phyloP scores from a whole-genome alignment of 805 yeast genomes.

The Jamesozyma lodderae region DNA sequence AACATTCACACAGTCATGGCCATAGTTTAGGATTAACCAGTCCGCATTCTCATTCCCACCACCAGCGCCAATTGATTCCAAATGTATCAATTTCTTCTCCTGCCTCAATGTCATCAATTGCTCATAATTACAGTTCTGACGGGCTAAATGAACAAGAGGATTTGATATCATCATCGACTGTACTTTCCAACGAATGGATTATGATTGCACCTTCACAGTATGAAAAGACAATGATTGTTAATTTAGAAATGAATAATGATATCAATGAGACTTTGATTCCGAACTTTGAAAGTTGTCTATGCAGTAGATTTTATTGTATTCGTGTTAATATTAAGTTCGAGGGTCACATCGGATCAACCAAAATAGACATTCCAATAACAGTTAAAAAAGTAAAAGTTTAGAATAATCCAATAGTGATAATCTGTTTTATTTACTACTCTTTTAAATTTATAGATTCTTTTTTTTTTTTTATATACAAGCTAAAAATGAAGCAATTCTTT shows the following conservation, averaged over 20 bases:
- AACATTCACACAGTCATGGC: too few species aligned
- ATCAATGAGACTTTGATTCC: slow-evolving; percentile 47
- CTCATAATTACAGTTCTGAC: not conserved
- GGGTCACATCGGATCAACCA: slow-evolving; percentile 25
- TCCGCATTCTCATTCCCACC: not conserved
- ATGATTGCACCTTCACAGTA: slow-evolving; percentile 26
- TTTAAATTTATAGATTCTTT: not conserved
- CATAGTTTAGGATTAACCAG: too few species aligned
- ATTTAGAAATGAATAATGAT: slow-evolving; percentile 35
- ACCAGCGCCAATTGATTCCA: not conserved
- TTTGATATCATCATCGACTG: not conserved
- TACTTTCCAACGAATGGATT: slow-evolving; percentile 12
- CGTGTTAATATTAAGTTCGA: slow-evolving; percentile 40
- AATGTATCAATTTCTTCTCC: not conserved
- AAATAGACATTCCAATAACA: slow-evolving; percentile 32
- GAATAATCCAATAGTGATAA: not conserved
- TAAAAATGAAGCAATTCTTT: not conserved
- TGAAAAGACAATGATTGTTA: slow-evolving; percentile 31
- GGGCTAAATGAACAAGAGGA: not conserved
- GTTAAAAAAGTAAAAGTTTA: slow-evolving; percentile 25
- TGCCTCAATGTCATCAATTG: not conserved
- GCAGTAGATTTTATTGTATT: slow-evolving; percentile 50
- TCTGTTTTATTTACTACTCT: not conserved
- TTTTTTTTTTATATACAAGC: not conserved
- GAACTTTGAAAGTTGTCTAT: slow-evolving; percentile 52